These are phyloP conservation scores for Cladosporium sp. DNA, from an alignment of 2,329 filamentous ascomycete genomes.

Conservation along the genomic window DNA sequence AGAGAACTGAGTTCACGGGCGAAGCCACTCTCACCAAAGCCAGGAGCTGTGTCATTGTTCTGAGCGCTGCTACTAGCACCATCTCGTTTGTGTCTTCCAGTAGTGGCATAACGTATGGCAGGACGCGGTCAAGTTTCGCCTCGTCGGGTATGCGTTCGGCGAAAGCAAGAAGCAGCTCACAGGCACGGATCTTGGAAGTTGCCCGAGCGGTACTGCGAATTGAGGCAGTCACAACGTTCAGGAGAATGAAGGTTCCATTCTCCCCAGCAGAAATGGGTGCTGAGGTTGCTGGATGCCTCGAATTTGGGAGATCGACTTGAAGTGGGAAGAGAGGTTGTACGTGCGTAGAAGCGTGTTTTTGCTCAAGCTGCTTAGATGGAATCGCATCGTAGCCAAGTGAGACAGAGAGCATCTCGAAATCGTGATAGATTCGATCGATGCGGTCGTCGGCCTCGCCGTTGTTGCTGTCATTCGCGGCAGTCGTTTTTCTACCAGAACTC, in stretches of 20 bases:
- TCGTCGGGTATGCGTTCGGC: slow-evolving; percentile 89
- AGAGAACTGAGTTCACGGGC: slow-evolving; percentile 62
- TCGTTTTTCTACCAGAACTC: slow-evolving; percentile 68
- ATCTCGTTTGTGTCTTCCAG: slow-evolving; percentile 77
- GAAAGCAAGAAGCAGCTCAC: slow-evolving; percentile 87
- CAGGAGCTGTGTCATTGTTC: slow-evolving; percentile 82
- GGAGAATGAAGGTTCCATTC: slow-evolving; percentile 87
- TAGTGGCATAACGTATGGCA: slow-evolving; percentile 82
- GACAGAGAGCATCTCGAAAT: slow-evolving; percentile 97
- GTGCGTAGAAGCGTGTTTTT: slow-evolving; percentile 46
- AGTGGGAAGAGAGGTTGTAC: slow-evolving; percentile 64
- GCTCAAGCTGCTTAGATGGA: slow-evolving; percentile 23
- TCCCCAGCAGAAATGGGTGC: slow-evolving; percentile 60
- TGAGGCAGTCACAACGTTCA: slow-evolving; percentile 83
- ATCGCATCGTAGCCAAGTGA: slow-evolving; percentile 69
- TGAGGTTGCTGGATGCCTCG: slow-evolving; percentile 64
- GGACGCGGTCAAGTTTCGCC: slow-evolving; percentile 85
- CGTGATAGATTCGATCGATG: slow-evolving; percentile 86
- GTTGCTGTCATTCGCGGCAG: slow-evolving; percentile 65
- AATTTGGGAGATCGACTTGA: slow-evolving; percentile 79
- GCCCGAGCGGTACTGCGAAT: slow-evolving; percentile 83
- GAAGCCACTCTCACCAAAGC: slow-evolving; percentile 86
- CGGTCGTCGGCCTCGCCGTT: slow-evolving; percentile 85
- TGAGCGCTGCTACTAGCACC: slow-evolving; percentile 78
- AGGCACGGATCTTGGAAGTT: slow-evolving; percentile 80